These are phyloP conservation scores for Friedmanniomyces endolithicus DNA, from an alignment of 495 filamentous ascomycete genomes.

Conservation along the genomic window DNA sequence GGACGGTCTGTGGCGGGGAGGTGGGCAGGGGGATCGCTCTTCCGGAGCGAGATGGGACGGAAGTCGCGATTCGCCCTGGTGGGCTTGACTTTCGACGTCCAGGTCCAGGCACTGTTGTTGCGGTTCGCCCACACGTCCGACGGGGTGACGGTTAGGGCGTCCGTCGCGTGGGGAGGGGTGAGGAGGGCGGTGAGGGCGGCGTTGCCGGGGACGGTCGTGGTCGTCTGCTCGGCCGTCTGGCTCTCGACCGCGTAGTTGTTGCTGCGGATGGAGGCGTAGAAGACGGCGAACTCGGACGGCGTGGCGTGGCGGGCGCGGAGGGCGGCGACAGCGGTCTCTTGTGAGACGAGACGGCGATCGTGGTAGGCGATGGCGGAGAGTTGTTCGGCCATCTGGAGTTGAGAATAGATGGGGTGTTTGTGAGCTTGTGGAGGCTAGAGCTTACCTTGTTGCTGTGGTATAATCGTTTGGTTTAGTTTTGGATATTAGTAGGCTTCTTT, in stretches of 20 bases:
- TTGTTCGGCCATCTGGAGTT: background rate
- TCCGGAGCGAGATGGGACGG: too few relatives aligned
- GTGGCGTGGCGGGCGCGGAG: background rate
- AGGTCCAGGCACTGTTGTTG: background rate
- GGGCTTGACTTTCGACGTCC: too few relatives aligned
- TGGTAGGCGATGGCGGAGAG: background rate
- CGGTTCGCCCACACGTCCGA: background rate
- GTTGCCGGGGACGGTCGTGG: background rate
- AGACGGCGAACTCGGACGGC: background rate
- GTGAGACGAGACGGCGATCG: background rate
- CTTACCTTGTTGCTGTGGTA: background rate
- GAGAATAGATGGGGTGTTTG: background rate
- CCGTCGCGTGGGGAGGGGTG: background rate
- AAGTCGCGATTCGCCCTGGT: too few relatives aligned
- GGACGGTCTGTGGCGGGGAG: too few relatives aligned
- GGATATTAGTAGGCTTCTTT: too few relatives aligned
- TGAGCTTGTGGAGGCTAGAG: background rate
- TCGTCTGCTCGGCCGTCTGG: background rate
- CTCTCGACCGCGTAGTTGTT: background rate
- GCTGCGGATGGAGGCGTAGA: background rate
- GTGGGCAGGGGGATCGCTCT: too few relatives aligned
- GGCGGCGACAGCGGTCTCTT: background rate
- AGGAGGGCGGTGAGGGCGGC: background rate
- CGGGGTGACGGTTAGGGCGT: background rate
- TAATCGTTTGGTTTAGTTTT: too few relatives aligned